Percentiles rank a stretch among this genome's conserved stretches.
These are phyloP conservation scores for Tricholoma bakamatsutake DNA, from an alignment of 768 basidiomycete genomes.

Conservation along the genomic window DNA sequence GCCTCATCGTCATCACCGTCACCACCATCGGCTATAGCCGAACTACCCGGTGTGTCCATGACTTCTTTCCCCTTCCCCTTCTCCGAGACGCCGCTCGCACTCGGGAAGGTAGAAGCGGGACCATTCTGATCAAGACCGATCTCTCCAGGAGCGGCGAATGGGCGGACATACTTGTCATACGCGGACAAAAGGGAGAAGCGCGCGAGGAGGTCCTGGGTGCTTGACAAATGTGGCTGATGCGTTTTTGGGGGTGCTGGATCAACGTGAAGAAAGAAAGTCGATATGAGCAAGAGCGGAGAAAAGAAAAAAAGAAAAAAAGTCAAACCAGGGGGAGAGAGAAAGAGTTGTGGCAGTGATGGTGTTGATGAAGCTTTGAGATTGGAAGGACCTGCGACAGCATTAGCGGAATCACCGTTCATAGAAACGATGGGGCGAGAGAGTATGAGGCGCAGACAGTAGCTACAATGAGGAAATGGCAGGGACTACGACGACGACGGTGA, in stretches of 20 bases:
- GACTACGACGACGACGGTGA: conserved; percentile 5
- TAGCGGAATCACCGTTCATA: conserved; percentile 38
- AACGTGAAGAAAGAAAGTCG: conserved; percentile 5
- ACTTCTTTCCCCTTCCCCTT: conserved; percentile 48
- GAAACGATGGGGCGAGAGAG: conserved; percentile 11
- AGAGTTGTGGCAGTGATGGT: conserved; percentile 26
- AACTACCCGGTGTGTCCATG: conserved; percentile 27
- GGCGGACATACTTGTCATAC: conserved; percentile 81
- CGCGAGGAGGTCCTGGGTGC: conserved; percentile 75
- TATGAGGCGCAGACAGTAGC: conserved; percentile 15
- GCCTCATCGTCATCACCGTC: conserved; percentile 52
- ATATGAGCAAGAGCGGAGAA: neutral
- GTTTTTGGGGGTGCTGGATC: conserved; percentile 29
- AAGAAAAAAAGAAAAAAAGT: conserved; percentile 9
- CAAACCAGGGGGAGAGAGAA: conserved; percentile 38
- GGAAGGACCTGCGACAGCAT: conserved; percentile 65
- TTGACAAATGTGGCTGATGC: conserved; percentile 49
- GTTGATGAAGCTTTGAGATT: conserved; percentile 24
- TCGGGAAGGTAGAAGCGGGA: conserved; percentile 11
- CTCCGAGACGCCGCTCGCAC: conserved; percentile 24
- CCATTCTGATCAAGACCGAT: conserved; percentile 18
- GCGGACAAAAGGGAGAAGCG: conserved; percentile 65
- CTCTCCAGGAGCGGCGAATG: conserved; percentile 32
- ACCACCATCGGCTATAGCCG: conserved; percentile 31
- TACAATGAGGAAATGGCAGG: conserved; percentile 11